Conservation (phyloP, 2,329 filamentous ascomycete species). For the Ceratocystis smalleyi region DNA sequence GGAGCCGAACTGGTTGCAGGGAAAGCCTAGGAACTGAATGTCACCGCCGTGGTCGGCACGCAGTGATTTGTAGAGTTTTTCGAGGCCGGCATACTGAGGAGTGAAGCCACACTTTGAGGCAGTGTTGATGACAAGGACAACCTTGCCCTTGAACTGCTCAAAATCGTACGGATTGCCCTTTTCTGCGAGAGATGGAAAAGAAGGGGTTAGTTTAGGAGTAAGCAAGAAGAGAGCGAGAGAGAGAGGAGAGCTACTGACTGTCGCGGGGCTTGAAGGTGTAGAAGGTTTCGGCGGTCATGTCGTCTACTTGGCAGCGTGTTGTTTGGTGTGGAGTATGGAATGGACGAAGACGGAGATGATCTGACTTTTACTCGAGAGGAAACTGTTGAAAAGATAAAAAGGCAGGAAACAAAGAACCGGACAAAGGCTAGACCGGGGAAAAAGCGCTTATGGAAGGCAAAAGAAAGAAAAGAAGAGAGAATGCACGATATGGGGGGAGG, state of each 20-base stretch:
- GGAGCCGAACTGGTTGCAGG: slow-evolving; percentile 90
- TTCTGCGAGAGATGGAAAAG: slow-evolving; percentile 21
- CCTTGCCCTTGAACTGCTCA: slow-evolving; percentile 66
- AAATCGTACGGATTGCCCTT: slow-evolving; percentile 56
- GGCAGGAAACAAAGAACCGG: background rate
- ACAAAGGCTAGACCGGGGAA: background rate
- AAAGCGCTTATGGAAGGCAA: too few relatives aligned
- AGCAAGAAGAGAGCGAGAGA: background rate
- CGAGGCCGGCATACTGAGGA: slow-evolving; percentile 80
- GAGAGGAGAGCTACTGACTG: slow-evolving; percentile 38
- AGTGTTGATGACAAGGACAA: slow-evolving; percentile 91
- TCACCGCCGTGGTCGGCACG: slow-evolving; percentile 53
- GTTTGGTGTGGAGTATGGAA: background rate
- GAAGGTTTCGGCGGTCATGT: slow-evolving; percentile 30
- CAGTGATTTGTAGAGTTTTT: slow-evolving; percentile 73
- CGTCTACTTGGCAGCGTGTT: background rate
- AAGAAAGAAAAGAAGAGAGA: too few relatives aligned
- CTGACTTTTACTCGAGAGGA: background rate
- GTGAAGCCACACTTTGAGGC: slow-evolving; percentile 99
- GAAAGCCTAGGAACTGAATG: slow-evolving; percentile 85
- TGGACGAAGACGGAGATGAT: background rate
- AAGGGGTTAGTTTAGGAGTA: background rate
- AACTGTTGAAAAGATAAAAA: background rate
- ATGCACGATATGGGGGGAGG: too few relatives aligned
- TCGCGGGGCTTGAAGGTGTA: slow-evolving; percentile 76